Base-by-base conservation (phyloP, 2,329 filamentous ascomycete species). In the Trichoderma sp. region DNA sequence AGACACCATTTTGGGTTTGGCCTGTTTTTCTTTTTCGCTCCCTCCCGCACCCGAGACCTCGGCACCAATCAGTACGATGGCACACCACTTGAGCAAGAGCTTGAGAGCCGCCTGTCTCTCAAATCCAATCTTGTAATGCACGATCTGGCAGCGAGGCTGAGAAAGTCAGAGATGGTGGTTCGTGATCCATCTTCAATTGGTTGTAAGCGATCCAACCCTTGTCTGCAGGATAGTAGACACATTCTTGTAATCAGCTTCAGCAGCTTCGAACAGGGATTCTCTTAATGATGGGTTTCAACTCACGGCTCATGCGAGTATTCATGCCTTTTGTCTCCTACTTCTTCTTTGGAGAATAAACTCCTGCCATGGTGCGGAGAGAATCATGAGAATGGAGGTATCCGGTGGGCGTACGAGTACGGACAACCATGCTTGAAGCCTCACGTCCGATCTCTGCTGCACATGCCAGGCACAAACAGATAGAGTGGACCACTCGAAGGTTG, bases 1-100 rank as follows among this genome's bases (percentile, higher is more conserved):
- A 59, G 61, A 51, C 61, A 50, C 61, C 61, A 43, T 43, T 56
- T 64, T 45, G 41, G 61, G 61, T 30, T 64, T 64, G 61, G 61
- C 52, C 44, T 43, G 43, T 14, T 57, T 64, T 64, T 44, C 7
- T 51, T 64, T 57, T 44, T 34, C 34, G 34, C 34, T 10, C 24
- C 21, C 59, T 64, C 48, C 51, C 41, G 21, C 61, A 56, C 41
- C 61, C 17, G 48, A 39, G 43, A 41, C 21, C 26, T 63, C 43
- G 26, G 51, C 24, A 26, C 50, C 26, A 14, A 63, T 55, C 55
- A 48, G 48, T 19, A 45, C 19, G 17, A 1, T 19, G 47, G 39
- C 24, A 57, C 54, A 57, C 41, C 54, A 26, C 3, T 19, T 24
- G 30, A 48, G 26, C 26, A 17, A 15, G 43, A 45, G 45, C 43